Conservation (phyloP, 2,329 filamentous ascomycete genomes). For the Penicillium sp. region DNA sequence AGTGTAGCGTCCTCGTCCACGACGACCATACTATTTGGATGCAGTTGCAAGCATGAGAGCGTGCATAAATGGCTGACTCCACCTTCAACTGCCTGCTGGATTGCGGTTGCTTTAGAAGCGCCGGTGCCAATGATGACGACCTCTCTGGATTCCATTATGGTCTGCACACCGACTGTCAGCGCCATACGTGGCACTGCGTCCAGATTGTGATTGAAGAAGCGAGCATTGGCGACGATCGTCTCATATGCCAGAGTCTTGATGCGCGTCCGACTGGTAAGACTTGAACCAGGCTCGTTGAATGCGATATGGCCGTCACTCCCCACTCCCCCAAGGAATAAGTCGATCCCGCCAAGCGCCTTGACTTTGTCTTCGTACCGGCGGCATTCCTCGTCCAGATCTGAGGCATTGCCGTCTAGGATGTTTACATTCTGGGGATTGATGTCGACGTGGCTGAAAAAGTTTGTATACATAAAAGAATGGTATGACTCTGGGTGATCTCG, state of each 20-base stretch:
- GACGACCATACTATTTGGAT: not conserved
- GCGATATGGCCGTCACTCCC: constrained; percentile 8
- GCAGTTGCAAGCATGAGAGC: constrained; percentile 2
- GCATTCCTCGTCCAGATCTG: not conserved
- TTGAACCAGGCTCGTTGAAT: constrained; percentile 5
- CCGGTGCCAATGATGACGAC: constrained; percentile 1
- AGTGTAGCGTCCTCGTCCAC: constrained; percentile 3
- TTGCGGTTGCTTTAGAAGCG: not conserved
- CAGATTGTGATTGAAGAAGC: not conserved
- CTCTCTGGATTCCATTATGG: constrained; percentile 2
- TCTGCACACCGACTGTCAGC: constrained; percentile 6
- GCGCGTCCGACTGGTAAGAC: not conserved
- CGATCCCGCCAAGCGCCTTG: not conserved
- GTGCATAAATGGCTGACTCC: constrained; percentile 4
- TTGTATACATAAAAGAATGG: constrained; percentile 1
- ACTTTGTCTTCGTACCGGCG: not conserved
- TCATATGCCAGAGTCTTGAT: constrained; percentile 1
- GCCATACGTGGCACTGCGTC: constrained; percentile 1
- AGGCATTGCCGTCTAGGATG: not conserved
- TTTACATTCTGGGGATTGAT: not conserved
- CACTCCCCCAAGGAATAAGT: constrained; percentile 2
- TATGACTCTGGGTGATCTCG: constrained; percentile 1
- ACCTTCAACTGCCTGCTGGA: not conserved
- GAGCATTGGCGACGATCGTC: not conserved
- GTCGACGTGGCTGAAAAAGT: not conserved